Conservation (phyloP, 495 filamentous ascomycete genomes). For the Trypethelium eluteriae region DNA sequence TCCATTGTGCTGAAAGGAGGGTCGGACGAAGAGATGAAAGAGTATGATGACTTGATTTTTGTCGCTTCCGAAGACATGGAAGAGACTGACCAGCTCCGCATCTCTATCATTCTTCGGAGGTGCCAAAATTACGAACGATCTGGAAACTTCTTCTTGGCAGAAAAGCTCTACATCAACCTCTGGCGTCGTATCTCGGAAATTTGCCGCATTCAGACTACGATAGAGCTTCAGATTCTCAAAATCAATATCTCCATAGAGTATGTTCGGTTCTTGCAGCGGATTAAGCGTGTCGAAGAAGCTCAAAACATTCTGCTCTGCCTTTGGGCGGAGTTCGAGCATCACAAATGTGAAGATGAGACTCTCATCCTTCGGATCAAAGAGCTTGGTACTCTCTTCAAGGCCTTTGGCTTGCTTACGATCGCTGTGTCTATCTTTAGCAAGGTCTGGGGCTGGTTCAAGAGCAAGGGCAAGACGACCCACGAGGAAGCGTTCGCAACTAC, state of each 20-base stretch:
- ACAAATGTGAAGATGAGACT: background rate
- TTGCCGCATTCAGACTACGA: background rate
- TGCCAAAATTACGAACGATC: background rate
- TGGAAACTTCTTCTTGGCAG: slow-evolving; percentile 1
- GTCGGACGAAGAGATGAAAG: background rate
- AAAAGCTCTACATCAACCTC: background rate
- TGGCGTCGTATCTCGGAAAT: slow-evolving; percentile 9
- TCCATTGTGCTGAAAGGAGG: background rate
- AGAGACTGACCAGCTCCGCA: background rate
- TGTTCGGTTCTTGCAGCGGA: background rate
- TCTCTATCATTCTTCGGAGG: background rate
- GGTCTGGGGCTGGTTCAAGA: slow-evolving; percentile 8
- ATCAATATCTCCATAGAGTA: background rate
- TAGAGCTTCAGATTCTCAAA: background rate
- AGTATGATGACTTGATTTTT: background rate
- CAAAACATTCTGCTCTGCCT: slow-evolving; percentile 8
- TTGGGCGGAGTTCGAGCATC: slow-evolving; percentile 6
- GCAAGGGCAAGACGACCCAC: slow-evolving; percentile 1
- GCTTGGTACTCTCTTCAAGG: background rate
- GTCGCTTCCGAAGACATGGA: background rate
- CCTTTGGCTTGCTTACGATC: background rate
- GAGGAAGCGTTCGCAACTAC: background rate
- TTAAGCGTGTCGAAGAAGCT: slow-evolving; percentile 4
- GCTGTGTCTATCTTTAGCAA: slow-evolving; percentile 2
- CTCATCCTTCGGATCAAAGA: slow-evolving; percentile 3